Percentiles rank a stretch among this genome's conserved stretches.
Conservation (phyloP, 2,329 filamentous ascomycete genomes). For the Fusarium pilosicola region DNA sequence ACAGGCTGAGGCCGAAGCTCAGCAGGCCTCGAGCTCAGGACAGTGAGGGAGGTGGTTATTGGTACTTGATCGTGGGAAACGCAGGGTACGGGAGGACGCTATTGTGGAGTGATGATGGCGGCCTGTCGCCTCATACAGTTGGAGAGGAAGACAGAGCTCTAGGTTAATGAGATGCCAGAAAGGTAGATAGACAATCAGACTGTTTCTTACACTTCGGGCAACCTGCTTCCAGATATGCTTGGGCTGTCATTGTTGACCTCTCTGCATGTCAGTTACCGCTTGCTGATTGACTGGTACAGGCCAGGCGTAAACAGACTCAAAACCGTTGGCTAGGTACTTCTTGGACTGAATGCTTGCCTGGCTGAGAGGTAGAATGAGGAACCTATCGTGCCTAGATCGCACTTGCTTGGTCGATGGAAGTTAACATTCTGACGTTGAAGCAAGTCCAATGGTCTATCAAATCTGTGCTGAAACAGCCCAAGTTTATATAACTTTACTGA, state of each 20-base stretch:
- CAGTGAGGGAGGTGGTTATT: too few relatives aligned
- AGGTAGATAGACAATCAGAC: neutral
- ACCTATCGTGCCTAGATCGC: neutral
- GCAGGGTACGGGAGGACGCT: too few relatives aligned
- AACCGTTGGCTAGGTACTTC: neutral
- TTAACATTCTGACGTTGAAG: neutral
- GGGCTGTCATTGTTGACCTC: neutral
- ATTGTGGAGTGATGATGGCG: too few relatives aligned
- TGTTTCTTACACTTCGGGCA: neutral
- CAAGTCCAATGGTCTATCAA: neutral
- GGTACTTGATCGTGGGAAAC: too few relatives aligned
- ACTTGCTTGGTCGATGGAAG: neutral
- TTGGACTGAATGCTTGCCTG: neutral
- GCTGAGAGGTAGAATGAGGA: neutral
- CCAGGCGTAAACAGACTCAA: rapidly evolving
- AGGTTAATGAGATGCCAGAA: neutral
- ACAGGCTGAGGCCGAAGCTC: too few relatives aligned
- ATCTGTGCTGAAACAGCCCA: neutral
- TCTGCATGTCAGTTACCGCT: neutral
- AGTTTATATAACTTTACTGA: neutral
- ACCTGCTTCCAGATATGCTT: neutral
- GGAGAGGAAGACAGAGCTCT: neutral
- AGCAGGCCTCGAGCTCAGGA: too few relatives aligned
- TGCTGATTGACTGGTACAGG: neutral
- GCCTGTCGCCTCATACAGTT: too few relatives aligned